phyloP scores from a whole-genome alignment of 2,329 filamentous ascomycete genomes.

The Aspergillus sclerotialis region DNA sequence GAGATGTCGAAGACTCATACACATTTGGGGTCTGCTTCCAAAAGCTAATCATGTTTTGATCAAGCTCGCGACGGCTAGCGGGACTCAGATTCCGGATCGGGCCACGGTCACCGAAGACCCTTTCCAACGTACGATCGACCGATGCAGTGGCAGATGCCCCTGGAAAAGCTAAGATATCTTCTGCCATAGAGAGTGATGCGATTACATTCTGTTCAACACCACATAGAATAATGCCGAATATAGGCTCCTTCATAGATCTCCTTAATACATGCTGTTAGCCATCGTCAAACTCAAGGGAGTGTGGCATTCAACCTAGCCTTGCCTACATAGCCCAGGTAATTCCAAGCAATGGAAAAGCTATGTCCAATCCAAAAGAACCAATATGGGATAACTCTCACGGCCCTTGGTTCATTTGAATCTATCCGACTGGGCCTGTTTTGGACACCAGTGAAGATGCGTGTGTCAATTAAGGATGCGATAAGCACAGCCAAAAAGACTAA shows the following conservation, averaged over 20 bases:
- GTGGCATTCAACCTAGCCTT: constrained; percentile 37
- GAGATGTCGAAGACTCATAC: too few species aligned
- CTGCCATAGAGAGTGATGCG: constrained; percentile 41
- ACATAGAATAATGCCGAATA: constrained; percentile 45
- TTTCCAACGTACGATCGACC: constrained; percentile 30
- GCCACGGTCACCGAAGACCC: constrained; percentile 38
- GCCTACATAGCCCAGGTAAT: constrained; percentile 39
- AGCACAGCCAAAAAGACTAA: constrained; percentile 23
- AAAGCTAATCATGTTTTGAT: constrained; percentile 32
- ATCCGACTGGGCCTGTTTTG: constrained; percentile 18
- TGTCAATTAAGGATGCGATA: constrained; percentile 27
- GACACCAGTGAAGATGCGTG: constrained; percentile 32
- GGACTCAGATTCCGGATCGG: constrained; percentile 28
- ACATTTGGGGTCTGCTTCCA: too few species aligned
- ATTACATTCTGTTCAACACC: constrained; percentile 46
- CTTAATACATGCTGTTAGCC: constrained; percentile 17
- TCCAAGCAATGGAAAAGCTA: constrained; percentile 41
- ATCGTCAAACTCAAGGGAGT: too few species aligned
- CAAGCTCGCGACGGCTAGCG: constrained; percentile 28
- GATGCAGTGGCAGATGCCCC: constrained; percentile 21
- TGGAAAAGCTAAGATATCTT: constrained; percentile 30
- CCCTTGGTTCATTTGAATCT: constrained; percentile 19
- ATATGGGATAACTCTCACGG: constrained; percentile 48
- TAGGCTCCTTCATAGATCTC: constrained; percentile 27
- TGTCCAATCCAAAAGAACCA: constrained; percentile 56